Evolutionary conservation across 805 yeast species (phyloP), one percentile per base, ranked within the genome.

Genomic region (Metschnikowia borealis): DNA sequence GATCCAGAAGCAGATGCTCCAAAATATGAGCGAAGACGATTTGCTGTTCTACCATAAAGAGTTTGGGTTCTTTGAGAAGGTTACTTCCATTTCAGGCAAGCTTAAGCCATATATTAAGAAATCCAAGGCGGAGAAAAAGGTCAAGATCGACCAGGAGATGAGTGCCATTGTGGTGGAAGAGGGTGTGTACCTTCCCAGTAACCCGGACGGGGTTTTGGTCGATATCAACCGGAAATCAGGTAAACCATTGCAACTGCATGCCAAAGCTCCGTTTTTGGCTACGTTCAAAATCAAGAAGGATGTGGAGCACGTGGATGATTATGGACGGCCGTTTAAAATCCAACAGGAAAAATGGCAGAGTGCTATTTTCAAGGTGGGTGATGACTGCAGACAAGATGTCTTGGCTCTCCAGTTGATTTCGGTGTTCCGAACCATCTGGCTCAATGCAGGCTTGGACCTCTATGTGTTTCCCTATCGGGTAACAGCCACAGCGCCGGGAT

Each of bases 311-410:
- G 58, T 68, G 13, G 78, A 77, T 40, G 76, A 74, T 6, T 62
- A 54, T n/a, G 74, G 73, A 1, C 62, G 66, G 15, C 53, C 54
- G 18, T 63, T 62, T 29, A 57, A 55, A n/a, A 56, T 63, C 5
- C 75, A 78, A 5, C 65, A 80, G 45, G 92, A 87, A 46, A 80
- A 77, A 56, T 87, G 96, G 95, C 90, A 90, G 63, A 84, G 95
- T 63, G 99, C 99, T 13, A 95, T 94, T 66, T 94, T 94, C 80
- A 94, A 94, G 68, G 99, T 94, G 49, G 99, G 99, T 53, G 99
- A 94, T 71, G 99, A 94, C 69, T 92, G 98, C 73, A 81, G 99
- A 59, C 99, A 94, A 68, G 99, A 94, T 70, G 92, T 94, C 45
- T 77, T 94, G 57, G 97, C 97, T 0, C 73, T 94, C 51, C 99